Evolutionary conservation across 371 early-diverging fungal species (phyloP), one percentile per base, ranked within the genome.

Genomic region (Rhizopus sp.): DNA sequence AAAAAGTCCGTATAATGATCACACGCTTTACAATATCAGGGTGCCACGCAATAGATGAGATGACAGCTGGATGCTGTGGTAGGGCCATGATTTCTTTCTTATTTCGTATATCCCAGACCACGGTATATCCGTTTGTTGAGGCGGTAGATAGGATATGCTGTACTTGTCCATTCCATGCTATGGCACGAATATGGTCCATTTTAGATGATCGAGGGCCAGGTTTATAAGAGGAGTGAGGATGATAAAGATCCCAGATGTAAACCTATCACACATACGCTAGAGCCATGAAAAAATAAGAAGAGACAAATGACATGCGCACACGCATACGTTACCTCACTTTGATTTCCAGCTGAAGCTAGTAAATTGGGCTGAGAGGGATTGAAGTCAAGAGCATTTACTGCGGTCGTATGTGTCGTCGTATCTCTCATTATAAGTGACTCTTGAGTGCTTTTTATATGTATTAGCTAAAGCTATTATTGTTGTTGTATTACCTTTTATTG

Each of bases 131-230:
- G 50, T 94, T 93, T 55, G 88, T 90, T 32, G 92, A 91, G 15
- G 93, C 89, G 4, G 93, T 92, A 5, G 96, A 95, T 53, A 98
- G 77, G 68, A 98, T 98, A 61, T 97, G 94, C 47, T 89, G 86
- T 32, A 93, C 94, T 64, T 93, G 91, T 59, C 90, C 85, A 74
- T 97, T 99, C 98, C 97, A 99, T 17, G 91, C 82, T 31, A 97
- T 78, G 23, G 86, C 78, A 0, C 94, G 95, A 29, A 99, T 83
- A 59, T 92, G 94, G 45, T 94, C 97, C 29, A 97, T 70, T 46
- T 89, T 88, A 63, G 81, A 72, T 2, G 95, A 93, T 34, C 88
- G 83, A 29, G 89, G 64, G n/a, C 97, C 97, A 33, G 97, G 97
- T 13, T 88, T 81, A 65, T 92, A 93, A 31, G 96, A 95, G 60